Conservation (phyloP, 495 filamentous ascomycete species). For the Penicillium bovifimosum region DNA sequence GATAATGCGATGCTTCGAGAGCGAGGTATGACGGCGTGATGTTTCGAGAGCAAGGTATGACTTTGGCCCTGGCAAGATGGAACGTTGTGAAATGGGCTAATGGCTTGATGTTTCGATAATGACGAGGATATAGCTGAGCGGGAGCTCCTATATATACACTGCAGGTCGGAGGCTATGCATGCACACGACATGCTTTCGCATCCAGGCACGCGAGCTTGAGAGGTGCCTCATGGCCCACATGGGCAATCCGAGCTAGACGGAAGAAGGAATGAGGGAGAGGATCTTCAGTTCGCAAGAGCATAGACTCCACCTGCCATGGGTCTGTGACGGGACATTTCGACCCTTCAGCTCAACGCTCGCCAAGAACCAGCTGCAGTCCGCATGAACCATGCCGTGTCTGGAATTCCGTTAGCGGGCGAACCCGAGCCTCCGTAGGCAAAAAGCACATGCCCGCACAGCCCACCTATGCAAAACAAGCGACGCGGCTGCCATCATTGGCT, state of each 20-base stretch:
- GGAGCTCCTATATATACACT: conserved; percentile 21
- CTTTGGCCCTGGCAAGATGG: neutral
- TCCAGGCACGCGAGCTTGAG: conserved; percentile 22
- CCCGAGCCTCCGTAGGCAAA: conserved; percentile 2
- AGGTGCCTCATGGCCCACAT: conserved; percentile 24
- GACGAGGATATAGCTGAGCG: conserved; percentile 2
- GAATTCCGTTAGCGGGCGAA: conserved; percentile 13
- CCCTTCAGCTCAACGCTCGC: conserved; percentile 7
- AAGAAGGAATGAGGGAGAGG: conserved; percentile 20
- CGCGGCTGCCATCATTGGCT: conserved; percentile 17
- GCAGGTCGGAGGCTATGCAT: conserved; percentile 13
- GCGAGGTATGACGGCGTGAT: neutral
- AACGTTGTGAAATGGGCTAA: neutral
- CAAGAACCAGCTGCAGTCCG: conserved; percentile 9
- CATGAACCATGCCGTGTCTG: conserved; percentile 15
- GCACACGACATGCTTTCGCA: conserved; percentile 14
- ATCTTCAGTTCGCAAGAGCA: conserved; percentile 19
- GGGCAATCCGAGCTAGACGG: conserved; percentile 12
- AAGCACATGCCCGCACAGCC: conserved; percentile 17
- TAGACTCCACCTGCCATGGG: conserved; percentile 10
- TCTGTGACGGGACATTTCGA: conserved; percentile 23
- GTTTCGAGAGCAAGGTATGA: neutral
- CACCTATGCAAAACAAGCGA: conserved; percentile 21
- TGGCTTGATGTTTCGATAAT: conserved; percentile 7
- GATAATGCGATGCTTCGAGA: too few relatives aligned